Percentiles rank a stretch among this genome's conserved stretches.
Conservation (phyloP, 2,329 filamentous ascomycete genomes). For the Colletotrichum sidae region DNA sequence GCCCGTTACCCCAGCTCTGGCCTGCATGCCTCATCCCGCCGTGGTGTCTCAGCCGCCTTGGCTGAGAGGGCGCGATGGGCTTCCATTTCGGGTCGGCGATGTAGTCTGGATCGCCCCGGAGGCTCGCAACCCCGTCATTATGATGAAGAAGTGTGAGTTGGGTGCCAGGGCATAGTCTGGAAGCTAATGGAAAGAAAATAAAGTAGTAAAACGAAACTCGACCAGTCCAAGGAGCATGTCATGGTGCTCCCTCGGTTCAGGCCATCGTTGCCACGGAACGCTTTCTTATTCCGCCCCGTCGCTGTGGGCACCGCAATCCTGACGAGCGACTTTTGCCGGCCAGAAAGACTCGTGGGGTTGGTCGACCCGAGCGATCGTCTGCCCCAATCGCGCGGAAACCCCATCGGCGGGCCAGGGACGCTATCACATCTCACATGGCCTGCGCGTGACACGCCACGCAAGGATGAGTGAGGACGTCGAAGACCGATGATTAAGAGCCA, state of each 20-base stretch:
- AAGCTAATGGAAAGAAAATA: neutral
- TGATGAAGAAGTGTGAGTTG: neutral
- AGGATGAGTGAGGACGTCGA: neutral
- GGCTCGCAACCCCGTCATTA: constrained; percentile 10
- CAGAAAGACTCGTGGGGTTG: constrained; percentile 13
- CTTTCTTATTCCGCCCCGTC: constrained; percentile 25
- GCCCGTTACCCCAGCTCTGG: constrained; percentile 33
- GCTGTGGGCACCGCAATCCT: constrained; percentile 18
- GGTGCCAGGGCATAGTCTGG: neutral
- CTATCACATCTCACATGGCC: constrained; percentile 25
- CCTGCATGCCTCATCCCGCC: constrained; percentile 23
- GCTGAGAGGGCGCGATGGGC: neutral
- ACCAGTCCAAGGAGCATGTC: constrained; percentile 6
- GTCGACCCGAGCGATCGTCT: constrained; percentile 30
- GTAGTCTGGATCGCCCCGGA: neutral
- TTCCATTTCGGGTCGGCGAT: neutral
- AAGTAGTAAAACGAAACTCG: neutral
- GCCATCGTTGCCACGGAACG: constrained; percentile 26
- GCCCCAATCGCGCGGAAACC: constrained; percentile 31
- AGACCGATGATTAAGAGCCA: too few relatives aligned
- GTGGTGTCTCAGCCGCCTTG: constrained; percentile 25
- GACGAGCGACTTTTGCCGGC: neutral
- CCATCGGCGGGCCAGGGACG: constrained; percentile 7
- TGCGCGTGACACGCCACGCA: constrained; percentile 26
- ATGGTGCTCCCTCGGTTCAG: constrained; percentile 19